A percentile compares a stretch with the other conserved stretches of the same genome.
Conservation (phyloP, 371 early-diverging fungal genomes). For the Lichtheimia hyalospora region DNA sequence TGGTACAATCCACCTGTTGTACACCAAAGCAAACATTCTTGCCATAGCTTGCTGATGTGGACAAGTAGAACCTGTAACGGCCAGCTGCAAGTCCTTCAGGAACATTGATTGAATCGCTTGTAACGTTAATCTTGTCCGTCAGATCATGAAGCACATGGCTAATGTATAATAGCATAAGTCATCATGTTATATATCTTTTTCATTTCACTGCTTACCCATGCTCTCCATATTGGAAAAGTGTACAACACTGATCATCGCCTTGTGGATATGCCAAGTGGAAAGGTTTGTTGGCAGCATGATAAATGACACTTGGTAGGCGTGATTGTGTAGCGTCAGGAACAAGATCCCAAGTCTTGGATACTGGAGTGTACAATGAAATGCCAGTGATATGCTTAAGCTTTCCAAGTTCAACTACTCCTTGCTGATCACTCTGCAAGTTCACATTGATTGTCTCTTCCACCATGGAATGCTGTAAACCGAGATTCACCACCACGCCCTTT, state of each 20-base stretch:
- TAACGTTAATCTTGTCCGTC: slow-evolving; percentile 3
- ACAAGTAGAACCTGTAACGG: slow-evolving; percentile 17
- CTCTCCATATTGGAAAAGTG: slow-evolving; percentile 16
- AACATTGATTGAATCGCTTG: slow-evolving; percentile 15
- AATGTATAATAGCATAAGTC: slow-evolving; percentile 4
- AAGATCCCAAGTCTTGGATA: slow-evolving; percentile 5
- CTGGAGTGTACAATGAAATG: slow-evolving; percentile 2
- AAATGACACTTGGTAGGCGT: slow-evolving; percentile 17
- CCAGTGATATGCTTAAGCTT: slow-evolving; percentile 22
- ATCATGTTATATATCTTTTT: slow-evolving; percentile 3
- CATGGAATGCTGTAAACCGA: slow-evolving; percentile 35
- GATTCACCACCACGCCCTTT: slow-evolving; percentile 20
- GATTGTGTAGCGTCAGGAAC: background rate
- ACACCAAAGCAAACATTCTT: background rate
- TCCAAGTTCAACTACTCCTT: slow-evolving; percentile 49
- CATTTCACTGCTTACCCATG: background rate
- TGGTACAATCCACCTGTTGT: background rate
- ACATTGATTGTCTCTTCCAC: slow-evolving; percentile 6
- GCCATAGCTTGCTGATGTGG: background rate
- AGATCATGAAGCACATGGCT: slow-evolving; percentile 12
- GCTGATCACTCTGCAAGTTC: slow-evolving; percentile 35
- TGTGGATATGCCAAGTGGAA: slow-evolving; percentile 28
- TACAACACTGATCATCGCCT: slow-evolving; percentile 9
- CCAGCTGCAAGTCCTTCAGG: slow-evolving; percentile 27
- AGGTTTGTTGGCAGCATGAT: slow-evolving; percentile 24